These are phyloP conservation scores for Magnolia officinalis DNA, from an alignment of 164 flowering plant genomes.

Conservation along the genomic window DNA sequence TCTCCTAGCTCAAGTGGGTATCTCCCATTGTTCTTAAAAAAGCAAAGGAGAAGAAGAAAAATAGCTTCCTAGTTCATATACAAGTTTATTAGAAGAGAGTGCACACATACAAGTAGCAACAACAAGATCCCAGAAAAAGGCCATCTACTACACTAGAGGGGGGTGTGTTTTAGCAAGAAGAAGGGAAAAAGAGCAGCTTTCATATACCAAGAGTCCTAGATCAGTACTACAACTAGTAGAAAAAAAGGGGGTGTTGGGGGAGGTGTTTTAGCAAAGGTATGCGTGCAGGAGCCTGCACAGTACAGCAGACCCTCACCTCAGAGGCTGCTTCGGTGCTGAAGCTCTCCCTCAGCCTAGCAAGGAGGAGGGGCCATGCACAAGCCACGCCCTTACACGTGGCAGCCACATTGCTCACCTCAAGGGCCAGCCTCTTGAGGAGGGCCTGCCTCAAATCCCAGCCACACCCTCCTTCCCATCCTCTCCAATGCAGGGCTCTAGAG, in stretches of 20 bases:
- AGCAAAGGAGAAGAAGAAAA: background rate
- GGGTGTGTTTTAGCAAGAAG: background rate
- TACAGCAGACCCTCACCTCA: conserved; percentile 92
- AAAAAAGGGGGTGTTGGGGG: conserved; percentile 46
- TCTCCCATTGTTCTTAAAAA: background rate
- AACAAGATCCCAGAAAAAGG: background rate
- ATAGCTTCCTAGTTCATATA: background rate
- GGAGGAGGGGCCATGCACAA: conserved; percentile 90
- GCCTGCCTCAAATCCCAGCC: conserved; percentile 84
- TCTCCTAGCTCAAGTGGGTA: background rate
- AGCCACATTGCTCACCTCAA: conserved; percentile 58
- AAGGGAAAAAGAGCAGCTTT: background rate
- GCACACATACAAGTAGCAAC: background rate
- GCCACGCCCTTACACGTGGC: conserved; percentile 97
- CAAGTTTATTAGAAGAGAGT: background rate
- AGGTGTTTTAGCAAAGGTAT: conserved; percentile 49
- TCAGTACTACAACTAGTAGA: background rate
- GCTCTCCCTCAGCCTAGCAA: conserved; percentile 70
- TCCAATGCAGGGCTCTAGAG: conserved; percentile 89
- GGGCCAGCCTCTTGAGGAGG: conserved; percentile 51
- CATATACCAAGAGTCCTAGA: background rate
- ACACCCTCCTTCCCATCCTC: conserved; percentile 55
- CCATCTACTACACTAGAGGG: background rate
- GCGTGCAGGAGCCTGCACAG: conserved; percentile 79
- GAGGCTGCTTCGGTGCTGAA: conserved; percentile 92